These are phyloP conservation scores for Inga oerstediana DNA, from an alignment of 306 rosid species.

Conservation along the genomic window DNA sequence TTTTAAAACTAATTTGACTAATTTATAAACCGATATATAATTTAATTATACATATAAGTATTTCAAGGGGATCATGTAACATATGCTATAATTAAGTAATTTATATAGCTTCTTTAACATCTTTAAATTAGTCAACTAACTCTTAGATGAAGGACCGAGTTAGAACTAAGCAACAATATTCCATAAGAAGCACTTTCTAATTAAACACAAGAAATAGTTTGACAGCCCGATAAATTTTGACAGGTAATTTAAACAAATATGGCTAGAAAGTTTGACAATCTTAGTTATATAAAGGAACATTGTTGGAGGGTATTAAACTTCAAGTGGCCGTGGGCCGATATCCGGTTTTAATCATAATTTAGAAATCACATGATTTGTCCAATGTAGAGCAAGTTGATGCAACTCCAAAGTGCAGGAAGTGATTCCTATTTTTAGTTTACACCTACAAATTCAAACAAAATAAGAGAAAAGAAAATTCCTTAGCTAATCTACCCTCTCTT, in stretches of 20 bases:
- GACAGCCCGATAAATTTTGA: background rate
- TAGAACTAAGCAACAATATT: too few species aligned
- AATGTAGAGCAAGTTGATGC: background rate
- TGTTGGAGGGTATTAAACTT: background rate
- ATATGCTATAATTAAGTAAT: too few species aligned
- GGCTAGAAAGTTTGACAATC: background rate
- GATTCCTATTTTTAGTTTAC: background rate
- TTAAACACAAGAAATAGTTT: conserved; percentile 14
- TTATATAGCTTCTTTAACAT: too few species aligned
- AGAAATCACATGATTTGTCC: conserved; percentile 15
- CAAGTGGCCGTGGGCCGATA: background rate
- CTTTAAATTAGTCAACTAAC: too few species aligned
- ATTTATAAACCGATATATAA: too few species aligned
- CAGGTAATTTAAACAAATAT: background rate
- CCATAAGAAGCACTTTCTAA: background rate
- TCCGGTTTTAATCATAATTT: conserved; percentile 6
- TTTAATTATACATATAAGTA: too few species aligned
- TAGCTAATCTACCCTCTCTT: background rate
- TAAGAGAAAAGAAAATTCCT: background rate
- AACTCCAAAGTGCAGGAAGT: background rate
- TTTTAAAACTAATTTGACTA: too few species aligned
- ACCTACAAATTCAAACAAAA: background rate
- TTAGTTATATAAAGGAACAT: background rate
- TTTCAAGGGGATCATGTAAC: too few species aligned
- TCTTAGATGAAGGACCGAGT: too few species aligned